Conservation (phyloP, 306 rosid species). For the Pyrus betulifolia region DNA sequence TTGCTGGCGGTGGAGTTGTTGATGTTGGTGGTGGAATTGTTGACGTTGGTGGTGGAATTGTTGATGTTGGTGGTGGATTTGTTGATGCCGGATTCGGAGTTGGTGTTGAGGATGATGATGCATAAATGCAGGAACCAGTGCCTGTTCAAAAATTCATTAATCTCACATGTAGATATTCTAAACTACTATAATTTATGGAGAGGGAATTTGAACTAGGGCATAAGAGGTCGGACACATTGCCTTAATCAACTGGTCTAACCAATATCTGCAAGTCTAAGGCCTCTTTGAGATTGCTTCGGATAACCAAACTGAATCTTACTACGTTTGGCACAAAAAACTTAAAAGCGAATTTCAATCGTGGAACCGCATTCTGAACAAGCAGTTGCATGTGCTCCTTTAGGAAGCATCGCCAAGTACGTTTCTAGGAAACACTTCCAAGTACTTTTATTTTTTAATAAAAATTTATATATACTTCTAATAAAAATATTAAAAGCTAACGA, state of each 20-base stretch:
- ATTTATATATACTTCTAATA: too few species aligned
- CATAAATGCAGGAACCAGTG: conserved; percentile 56
- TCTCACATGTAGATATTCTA: neutral
- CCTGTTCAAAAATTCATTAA: conserved; percentile 22
- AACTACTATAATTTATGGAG: too few species aligned
- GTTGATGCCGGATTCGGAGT: too few species aligned
- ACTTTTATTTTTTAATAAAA: too few species aligned
- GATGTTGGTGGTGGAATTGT: conserved; percentile 22
- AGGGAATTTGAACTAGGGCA: too few species aligned
- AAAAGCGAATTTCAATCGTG: neutral
- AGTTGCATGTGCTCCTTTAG: too few species aligned
- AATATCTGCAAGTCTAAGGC: too few species aligned
- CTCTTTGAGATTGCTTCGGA: neutral
- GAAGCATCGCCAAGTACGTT: too few species aligned
- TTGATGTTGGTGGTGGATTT: neutral
- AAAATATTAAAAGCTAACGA: neutral
- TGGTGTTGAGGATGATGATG: conserved; percentile 30
- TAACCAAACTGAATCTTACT: neutral
- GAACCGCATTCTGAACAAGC: neutral
- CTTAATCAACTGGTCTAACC: neutral
- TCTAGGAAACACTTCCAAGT: too few species aligned
- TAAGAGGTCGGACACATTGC: neutral
- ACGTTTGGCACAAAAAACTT: neutral
- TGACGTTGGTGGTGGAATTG: conserved; percentile 18
- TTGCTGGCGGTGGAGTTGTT: conserved; percentile 16